Conservation (phyloP, 805 yeast species). For the Lachancea meyersii region DNA sequence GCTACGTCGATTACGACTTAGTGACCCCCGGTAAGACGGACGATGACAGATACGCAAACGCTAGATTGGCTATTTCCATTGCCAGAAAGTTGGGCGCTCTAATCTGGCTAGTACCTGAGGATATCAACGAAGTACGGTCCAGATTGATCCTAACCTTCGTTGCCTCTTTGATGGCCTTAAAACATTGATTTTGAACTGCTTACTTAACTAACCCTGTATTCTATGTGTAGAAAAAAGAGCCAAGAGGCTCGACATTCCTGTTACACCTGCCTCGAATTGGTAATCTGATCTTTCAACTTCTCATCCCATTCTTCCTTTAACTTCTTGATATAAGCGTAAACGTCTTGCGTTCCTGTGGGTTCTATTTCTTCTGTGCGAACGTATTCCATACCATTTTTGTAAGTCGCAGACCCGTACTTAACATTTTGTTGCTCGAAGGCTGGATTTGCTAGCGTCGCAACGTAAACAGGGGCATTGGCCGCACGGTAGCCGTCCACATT, state of each 20-base stretch:
- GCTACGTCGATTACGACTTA: slow-evolving; percentile 92
- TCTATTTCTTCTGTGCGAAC: slow-evolving; percentile 53
- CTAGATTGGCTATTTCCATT: slow-evolving; percentile 93
- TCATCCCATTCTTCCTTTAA: slow-evolving; percentile 67
- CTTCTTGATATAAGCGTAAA: slow-evolving; percentile 54
- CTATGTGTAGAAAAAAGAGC: background rate
- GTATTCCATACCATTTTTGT: slow-evolving; percentile 57
- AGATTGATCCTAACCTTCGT: slow-evolving; percentile 90
- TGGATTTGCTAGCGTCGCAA: slow-evolving; percentile 49
- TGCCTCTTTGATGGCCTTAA: slow-evolving; percentile 85
- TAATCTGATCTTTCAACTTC: slow-evolving; percentile 66
- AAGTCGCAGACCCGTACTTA: slow-evolving; percentile 69
- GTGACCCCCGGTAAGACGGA: slow-evolving; percentile 74
- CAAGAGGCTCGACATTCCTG: background rate
- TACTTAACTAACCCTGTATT: background rate
- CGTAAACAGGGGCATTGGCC: slow-evolving; percentile 79
- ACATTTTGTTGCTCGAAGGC: slow-evolving; percentile 41
- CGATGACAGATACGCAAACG: slow-evolving; percentile 88
- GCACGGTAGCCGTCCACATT: slow-evolving; percentile 84
- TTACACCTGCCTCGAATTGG: slow-evolving; percentile 36
- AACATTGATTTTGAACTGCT: slow-evolving; percentile 17
- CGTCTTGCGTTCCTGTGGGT: slow-evolving; percentile 57
- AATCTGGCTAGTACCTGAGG: slow-evolving; percentile 99
- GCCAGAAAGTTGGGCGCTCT: slow-evolving; percentile 97
- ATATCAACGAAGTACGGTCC: slow-evolving; percentile 91